Evolutionary conservation across 2,329 filamentous ascomycete species (phyloP).

Genomic region (Exserohilum rostratum): DNA sequence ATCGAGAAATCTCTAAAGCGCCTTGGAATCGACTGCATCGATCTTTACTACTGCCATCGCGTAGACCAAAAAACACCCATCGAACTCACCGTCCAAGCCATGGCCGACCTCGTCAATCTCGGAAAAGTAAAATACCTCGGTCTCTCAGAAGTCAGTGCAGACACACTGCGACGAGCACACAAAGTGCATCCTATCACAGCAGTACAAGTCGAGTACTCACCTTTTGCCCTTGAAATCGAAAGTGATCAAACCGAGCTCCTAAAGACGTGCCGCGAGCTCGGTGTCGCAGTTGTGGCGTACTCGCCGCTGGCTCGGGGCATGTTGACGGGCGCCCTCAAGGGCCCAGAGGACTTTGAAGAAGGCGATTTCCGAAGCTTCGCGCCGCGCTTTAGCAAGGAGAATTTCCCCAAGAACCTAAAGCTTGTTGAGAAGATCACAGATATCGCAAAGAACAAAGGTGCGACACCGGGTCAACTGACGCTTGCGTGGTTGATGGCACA

Average conservation of each 20-base stretch:
- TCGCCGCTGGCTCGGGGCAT: conserved; percentile 47
- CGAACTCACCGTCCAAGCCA: conserved; percentile 56
- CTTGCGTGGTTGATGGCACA: conserved; percentile 50
- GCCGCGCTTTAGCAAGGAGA: conserved; percentile 53
- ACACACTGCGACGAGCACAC: conserved; percentile 57
- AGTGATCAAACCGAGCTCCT: conserved; percentile 44
- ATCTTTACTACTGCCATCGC: conserved; percentile 55
- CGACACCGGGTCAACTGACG: conserved; percentile 64
- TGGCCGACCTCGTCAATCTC: conserved; percentile 62
- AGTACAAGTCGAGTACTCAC: conserved; percentile 60
- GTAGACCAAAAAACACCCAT: conserved; percentile 53
- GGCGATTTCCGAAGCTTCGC: conserved; percentile 29
- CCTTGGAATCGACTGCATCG: conserved; percentile 52
- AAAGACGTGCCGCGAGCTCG: conserved; percentile 52
- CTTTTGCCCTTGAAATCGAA: conserved; percentile 58
- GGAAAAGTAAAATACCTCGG: conserved; percentile 59
- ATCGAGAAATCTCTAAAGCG: conserved; percentile 49
- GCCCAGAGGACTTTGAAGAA: conserved; percentile 55
- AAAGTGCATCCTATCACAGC: conserved; percentile 56
- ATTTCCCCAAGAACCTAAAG: conserved; percentile 46
- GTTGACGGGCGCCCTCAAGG: conserved; percentile 32
- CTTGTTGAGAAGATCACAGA: conserved; percentile 40
- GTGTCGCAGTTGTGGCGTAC: conserved; percentile 50
- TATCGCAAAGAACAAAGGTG: conserved; percentile 55
- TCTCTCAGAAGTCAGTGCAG: conserved; percentile 53